phyloP scores from a whole-genome alignment of 78 protist genomes.

The Dictyostelium brefeldianum region DNA sequence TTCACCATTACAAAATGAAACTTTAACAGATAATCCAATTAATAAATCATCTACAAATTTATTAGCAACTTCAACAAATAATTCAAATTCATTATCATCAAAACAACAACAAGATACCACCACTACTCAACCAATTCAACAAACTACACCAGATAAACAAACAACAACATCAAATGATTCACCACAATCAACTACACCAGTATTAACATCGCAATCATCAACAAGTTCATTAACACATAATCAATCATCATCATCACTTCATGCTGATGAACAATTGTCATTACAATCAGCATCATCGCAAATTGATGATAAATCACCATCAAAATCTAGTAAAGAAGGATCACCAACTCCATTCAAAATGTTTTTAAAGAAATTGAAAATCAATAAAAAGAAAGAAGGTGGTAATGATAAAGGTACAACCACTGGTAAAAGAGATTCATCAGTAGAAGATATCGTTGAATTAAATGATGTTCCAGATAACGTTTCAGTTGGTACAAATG shows the following conservation, averaged over 20 bases:
- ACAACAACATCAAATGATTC: neutral
- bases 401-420: slow-evolving; percentile 5
- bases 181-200: neutral
- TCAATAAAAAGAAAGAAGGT: slow-evolving; percentile 34
- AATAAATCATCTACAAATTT: slow-evolving; percentile 16
- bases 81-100: neutral
- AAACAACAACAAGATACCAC: neutral
- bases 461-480: slow-evolving; percentile 51
- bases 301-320: neutral
- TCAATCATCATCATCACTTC: slow-evolving; percentile 13
- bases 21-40: neutral
- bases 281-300: neutral
- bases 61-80: slow-evolving; percentile 1
- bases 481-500: slow-evolving; percentile 38
- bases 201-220: neutral
- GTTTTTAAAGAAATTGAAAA: slow-evolving; percentile 60
- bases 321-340: neutral
- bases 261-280: neutral
- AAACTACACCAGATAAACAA: neutral
- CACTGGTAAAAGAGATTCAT: neutral
- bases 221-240: neutral
- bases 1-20: neutral
- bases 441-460: neutral
- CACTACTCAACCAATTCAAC: neutral
- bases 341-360: slow-evolving; percentile 74